A percentile compares a stretch with the other conserved stretches of the same genome.
These are phyloP conservation scores for Plasmodium fragile DNA, from an alignment of 169 alveolate species.

Conservation along the genomic window DNA sequence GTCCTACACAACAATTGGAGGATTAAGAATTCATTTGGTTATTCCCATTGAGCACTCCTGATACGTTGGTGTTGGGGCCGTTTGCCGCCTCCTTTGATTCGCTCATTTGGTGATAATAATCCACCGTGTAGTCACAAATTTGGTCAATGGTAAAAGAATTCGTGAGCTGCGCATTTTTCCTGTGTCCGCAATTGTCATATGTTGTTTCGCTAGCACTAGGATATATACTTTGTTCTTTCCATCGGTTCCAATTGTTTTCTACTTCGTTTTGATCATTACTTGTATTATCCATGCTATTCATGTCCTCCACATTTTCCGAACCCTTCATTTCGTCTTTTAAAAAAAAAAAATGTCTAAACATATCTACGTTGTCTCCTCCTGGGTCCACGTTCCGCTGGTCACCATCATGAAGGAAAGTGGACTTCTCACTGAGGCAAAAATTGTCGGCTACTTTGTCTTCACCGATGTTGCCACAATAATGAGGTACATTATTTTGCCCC, in stretches of 20 bases:
- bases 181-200: background rate
- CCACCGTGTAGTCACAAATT: constrained; percentile 39
- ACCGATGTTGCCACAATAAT: background rate
- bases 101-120: constrained; percentile 20
- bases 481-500: background rate
- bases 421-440: background rate
- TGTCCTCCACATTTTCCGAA: background rate
- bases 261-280: background rate
- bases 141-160: constrained; percentile 37
- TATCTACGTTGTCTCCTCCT: constrained; percentile 1
- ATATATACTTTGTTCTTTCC: background rate
- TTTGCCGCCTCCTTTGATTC: background rate
- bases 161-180: background rate
- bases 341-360: constrained; percentile 10
- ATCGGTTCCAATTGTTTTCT: background rate
- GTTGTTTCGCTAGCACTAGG: background rate
- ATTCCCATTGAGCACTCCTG: background rate
- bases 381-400: background rate
- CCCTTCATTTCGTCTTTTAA: background rate
- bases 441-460: background rate
- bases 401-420: background rate
- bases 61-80: background rate
- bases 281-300: background rate
- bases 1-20: background rate
- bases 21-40: background rate